Base-by-base conservation (phyloP, 495 filamentous ascomycete species). In the Aspergillus kassunensis region DNA sequence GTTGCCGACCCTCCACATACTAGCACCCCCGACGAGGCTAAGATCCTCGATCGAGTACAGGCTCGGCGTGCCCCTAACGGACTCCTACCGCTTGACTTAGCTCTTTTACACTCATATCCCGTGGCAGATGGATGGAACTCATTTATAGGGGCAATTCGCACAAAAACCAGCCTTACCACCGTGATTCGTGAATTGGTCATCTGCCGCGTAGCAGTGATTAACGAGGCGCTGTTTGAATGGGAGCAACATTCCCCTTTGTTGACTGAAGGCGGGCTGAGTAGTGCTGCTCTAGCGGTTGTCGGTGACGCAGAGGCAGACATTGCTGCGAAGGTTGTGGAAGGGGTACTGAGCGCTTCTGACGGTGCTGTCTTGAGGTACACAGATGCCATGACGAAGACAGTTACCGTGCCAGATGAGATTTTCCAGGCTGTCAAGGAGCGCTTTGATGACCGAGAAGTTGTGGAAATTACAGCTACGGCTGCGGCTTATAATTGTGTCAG, bases 401-500 rank as follows among this genome's bases (percentile, higher is more conserved):
- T 87, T 2, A 58, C 69, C 20, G 88, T 92, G 15, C 62, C 70
- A 6, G 81, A 90, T 12, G 76, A 64, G 45, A 75, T 85, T 16
- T 91, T 91, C 68, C 77, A 53, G 34, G 63, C 62, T 58, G 50
- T 92, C 58, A 84, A 74, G 67, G 61, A 45, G 23, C 44, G 70
- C 18, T 92, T 89, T 56, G 68, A 58, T 16, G 84, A 90, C 49
- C 75, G 75, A 65, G 84, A 89, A 72, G 71, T 88, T 29, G 86
- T 91, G 29, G 89, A 93, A 73, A 76, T 91, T 53, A 88, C 85
- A 49, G 81, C 88, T 13, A 89, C 86, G 20, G 81, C 86, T 54
- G 88, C 85, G n/a, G 82, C 81, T 24, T 95, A 96, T 63, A 95
- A 95, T 63, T 90, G 87, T 66, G 89, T 96, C 10, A 89, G 85